Conservation (phyloP, 2,329 filamentous ascomycete genomes). For the Colletotrichum caudatum region DNA sequence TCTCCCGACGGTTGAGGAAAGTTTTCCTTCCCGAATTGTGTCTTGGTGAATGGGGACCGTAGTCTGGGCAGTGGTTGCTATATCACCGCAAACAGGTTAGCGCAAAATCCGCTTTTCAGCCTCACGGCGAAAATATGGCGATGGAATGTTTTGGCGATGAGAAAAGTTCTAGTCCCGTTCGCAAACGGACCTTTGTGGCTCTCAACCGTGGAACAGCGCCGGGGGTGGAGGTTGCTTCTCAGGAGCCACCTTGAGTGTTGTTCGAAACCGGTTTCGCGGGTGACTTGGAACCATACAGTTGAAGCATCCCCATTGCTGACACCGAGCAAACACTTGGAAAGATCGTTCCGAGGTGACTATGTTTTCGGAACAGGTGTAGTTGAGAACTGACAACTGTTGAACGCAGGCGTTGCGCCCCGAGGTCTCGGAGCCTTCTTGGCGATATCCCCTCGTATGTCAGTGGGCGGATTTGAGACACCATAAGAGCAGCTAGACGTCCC, state of each 20-base stretch:
- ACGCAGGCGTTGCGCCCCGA: neutral
- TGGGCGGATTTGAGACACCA: neutral
- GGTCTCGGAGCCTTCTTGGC: rapidly evolving
- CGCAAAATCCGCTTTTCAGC: neutral
- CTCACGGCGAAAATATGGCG: neutral
- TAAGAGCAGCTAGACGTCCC: neutral
- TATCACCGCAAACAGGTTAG: neutral
- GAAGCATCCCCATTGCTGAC: too few relatives aligned
- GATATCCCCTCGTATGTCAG: neutral
- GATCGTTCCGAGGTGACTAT: rapidly evolving
- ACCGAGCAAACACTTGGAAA: neutral
- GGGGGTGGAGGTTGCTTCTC: neutral
- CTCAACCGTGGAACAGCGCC: neutral
- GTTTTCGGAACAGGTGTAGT: neutral
- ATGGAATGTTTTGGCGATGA: neutral
- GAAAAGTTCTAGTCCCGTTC: neutral
- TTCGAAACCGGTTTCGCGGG: neutral
- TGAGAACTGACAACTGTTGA: neutral
- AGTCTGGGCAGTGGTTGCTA: neutral
- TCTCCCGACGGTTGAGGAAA: neutral
- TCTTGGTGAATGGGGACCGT: neutral
- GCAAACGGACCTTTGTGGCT: neutral
- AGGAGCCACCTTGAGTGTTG: neutral
- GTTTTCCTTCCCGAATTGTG: neutral
- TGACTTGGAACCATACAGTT: neutral